These are phyloP conservation scores for Pseudoscleropodium purum DNA, from an alignment of 225 moss, liverwort and hornwort species.

Conservation along the genomic window DNA sequence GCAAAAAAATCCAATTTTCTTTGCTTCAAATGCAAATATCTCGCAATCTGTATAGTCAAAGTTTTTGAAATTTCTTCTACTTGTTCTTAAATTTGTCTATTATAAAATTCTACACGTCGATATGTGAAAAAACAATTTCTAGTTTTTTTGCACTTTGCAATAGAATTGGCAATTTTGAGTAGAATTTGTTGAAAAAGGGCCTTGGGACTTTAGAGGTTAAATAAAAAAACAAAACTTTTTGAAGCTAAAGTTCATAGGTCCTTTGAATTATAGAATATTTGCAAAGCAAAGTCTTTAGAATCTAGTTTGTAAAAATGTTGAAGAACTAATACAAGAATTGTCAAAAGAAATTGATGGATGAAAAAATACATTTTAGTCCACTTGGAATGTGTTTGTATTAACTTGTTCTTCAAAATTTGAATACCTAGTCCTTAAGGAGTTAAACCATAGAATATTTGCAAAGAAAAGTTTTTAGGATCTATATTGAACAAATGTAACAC, in stretches of 20 bases:
- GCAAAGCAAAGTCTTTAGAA: accelerated
- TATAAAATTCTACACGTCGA: accelerated
- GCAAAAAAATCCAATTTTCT: no score
- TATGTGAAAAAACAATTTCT: no score
- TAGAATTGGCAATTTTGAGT: background rate
- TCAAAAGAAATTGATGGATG: background rate
- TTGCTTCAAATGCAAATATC: no score
- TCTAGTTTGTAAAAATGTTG: accelerated
- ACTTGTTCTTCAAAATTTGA: background rate
- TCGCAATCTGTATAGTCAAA: no score
- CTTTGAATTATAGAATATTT: background rate
- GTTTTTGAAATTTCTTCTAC: no score
- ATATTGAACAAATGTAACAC: background rate
- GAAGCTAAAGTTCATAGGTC: accelerated
- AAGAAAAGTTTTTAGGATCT: background rate
- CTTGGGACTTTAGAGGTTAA: accelerated
- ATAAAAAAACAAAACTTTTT: accelerated
- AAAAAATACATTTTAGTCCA: background rate
- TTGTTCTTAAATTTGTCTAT: accelerated
- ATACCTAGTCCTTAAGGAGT: accelerated
- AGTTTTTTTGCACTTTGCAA: no score
- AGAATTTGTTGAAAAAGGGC: background rate
- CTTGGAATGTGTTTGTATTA: background rate
- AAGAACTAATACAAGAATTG: background rate
- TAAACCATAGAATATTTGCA: background rate